Evolutionary conservation across 2,329 filamentous ascomycete genomes (phyloP).

Genomic region (Arthrobotrys conoides): DNA sequence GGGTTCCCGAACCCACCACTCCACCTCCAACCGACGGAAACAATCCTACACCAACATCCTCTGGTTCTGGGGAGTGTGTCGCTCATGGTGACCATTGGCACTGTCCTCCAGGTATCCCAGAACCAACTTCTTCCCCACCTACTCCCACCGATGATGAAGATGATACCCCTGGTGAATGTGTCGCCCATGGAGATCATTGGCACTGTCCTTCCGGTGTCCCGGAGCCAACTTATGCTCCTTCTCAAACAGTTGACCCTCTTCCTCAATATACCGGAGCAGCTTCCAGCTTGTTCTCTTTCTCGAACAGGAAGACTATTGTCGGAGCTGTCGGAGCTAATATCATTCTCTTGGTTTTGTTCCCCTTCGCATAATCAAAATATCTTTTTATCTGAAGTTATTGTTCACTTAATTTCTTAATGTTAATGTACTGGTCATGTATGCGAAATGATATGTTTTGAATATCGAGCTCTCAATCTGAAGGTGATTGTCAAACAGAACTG

Average conservation of each 20-base stretch:
- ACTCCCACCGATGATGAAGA: not conserved
- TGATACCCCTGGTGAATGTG: constrained; percentile 2
- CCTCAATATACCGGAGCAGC: constrained; percentile 20
- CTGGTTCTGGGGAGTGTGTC: not conserved
- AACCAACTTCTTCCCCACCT: not conserved
- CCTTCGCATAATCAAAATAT: not conserved
- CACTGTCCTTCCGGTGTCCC: constrained; percentile 13
- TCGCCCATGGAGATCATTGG: constrained; percentile 20
- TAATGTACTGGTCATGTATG: constrained; percentile 16
- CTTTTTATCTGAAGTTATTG: not conserved
- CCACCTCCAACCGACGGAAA: not conserved
- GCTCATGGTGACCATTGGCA: constrained; percentile 19
- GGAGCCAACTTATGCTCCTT: constrained; percentile 16
- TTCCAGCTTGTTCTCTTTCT: not conserved
- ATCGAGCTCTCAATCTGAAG: not conserved
- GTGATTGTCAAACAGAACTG: not conserved
- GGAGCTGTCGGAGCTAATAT: constrained; percentile 9
- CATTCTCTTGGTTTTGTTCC: constrained; percentile 9
- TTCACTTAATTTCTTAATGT: constrained; percentile 2
- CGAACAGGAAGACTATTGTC: constrained; percentile 9
- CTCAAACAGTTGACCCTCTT: not conserved
- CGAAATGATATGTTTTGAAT: not conserved
- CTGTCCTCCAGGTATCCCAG: constrained; percentile 14
- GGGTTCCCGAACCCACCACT: constrained; percentile 8
- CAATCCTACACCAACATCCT: not conserved